Evolutionary conservation across 2,329 filamentous ascomycete genomes (phyloP), one percentile per base, ranked within the genome.

Genomic region (Diaporthe australafricana): DNA sequence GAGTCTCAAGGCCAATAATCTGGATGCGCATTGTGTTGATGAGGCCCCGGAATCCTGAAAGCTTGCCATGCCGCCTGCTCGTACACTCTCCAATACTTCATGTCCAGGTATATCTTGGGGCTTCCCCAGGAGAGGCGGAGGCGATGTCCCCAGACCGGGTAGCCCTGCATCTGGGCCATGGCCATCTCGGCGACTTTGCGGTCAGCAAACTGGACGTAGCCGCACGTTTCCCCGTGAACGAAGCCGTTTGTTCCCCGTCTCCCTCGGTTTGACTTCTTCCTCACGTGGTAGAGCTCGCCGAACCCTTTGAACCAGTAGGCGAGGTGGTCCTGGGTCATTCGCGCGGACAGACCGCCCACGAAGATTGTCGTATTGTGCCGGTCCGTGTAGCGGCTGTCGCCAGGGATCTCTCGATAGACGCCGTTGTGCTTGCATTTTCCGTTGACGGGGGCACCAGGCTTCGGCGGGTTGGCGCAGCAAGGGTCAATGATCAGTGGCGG

Each of bases 281-380:
- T 62, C 57, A 47, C 40, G 40, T 62, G 12, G 38, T n/a, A 14
- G 40, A 62, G 57, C 25, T 47, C 57, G 12, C 57, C 56, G 25
- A 60, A 45, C 16, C 56, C 22, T 30, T 60, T 6, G 27, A 47
- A 62, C 40, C 25, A 32, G 6, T 16, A 11, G 57, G 14, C 9
- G 11, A 62, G 40, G 2, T 62, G 22, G 14, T 22, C 20, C 40
- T 30, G 5, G 11, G 16, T 47, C 20, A 32, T 47, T 2, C 5
- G 1, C 16, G 9, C 7, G 16, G 9, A 8, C 57, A 62, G 42
- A 1, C 57, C 25, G 3, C 57, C 57, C 40, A 62, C 57, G 40
- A 62, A 47, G 20, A 47, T 22, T 14, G 40, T 47, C 12, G 40
- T 60, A 20, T 45, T 60, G 9, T 11, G 16, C 38, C 16, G 8